A percentile compares a stretch with the other conserved stretches of the same genome.
These are phyloP conservation scores for Xylariaceae sp. DNA, from an alignment of 2,329 filamentous ascomycete genomes.

Conservation along the genomic window DNA sequence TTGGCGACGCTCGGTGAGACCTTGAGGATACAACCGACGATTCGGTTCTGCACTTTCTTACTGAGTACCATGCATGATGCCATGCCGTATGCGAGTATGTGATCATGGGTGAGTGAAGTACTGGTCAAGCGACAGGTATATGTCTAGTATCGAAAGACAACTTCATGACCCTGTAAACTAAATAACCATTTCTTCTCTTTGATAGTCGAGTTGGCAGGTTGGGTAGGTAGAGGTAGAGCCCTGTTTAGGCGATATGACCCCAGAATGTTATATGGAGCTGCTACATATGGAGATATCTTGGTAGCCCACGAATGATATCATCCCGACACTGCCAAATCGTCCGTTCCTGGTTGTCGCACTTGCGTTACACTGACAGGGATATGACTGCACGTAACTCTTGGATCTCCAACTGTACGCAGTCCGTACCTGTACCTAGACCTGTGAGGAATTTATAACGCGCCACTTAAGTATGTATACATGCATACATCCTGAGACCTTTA, in stretches of 20 bases:
- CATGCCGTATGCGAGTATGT: too few relatives aligned
- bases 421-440: too few relatives aligned
- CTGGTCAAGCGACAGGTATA: too few relatives aligned
- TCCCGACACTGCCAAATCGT: slow-evolving; percentile 16
- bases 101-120: not conserved
- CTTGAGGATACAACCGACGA: not conserved
- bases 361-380: slow-evolving; percentile 16
- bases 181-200: not conserved
- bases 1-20: too few relatives aligned
- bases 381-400: not conserved
- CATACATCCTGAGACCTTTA: not conserved
- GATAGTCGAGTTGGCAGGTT: not conserved
- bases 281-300: slow-evolving; percentile 5
- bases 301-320: slow-evolving; percentile 24
- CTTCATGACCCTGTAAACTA: not conserved
- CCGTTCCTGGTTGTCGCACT: slow-evolving; percentile 20
- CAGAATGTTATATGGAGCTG: not conserved
- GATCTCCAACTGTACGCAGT: not conserved
- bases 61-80: not conserved
- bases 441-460: too few relatives aligned
- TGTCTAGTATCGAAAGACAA: not conserved
- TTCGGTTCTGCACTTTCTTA: not conserved
- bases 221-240: too few relatives aligned
- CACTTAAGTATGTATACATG: too few relatives aligned
- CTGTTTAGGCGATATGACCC: not conserved